These are phyloP conservation scores for grape (Vitis vinifera) DNA, from an alignment of 164 flowering plant species.

Conservation along the genomic window DNA sequence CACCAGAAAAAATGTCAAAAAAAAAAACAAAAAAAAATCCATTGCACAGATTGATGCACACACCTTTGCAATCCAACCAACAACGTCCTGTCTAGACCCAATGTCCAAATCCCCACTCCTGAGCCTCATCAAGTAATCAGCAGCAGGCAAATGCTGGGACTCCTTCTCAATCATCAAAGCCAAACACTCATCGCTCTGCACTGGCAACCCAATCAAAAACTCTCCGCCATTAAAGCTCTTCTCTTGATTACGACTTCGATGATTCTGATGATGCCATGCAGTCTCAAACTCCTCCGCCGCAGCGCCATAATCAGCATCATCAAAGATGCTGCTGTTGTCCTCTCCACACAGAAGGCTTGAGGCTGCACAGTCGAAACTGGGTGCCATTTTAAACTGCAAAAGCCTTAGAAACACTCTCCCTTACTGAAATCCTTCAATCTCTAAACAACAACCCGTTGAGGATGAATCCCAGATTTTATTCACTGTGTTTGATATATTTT, in stretches of 20 bases:
- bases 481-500: not conserved
- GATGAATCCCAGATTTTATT: not conserved
- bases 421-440: not conserved
- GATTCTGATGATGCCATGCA: constrained; percentile 15
- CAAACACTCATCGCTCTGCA: constrained; percentile 66
- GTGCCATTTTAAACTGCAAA: constrained; percentile 44
- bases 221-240: constrained; percentile 31
- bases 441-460: constrained; percentile 4
- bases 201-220: constrained; percentile 30
- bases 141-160: constrained; percentile 44
- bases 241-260: constrained; percentile 23
- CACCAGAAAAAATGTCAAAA: not conserved
- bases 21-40: not conserved
- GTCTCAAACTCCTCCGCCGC: constrained; percentile 20
- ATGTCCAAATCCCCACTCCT: constrained; percentile 64
- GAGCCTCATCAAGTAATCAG: constrained; percentile 61
- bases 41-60: constrained; percentile 7
- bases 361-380: constrained; percentile 57
- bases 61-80: constrained; percentile 92
- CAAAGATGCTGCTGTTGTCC: constrained; percentile 54
- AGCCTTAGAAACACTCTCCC: not conserved
- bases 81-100: constrained; percentile 53
- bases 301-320: constrained; percentile 36
- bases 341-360: constrained; percentile 71
- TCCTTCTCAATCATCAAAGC: constrained; percentile 61